phyloP scores from a whole-genome alignment of 345 rosid genomes.

The Arabidopsis suecica region DNA sequence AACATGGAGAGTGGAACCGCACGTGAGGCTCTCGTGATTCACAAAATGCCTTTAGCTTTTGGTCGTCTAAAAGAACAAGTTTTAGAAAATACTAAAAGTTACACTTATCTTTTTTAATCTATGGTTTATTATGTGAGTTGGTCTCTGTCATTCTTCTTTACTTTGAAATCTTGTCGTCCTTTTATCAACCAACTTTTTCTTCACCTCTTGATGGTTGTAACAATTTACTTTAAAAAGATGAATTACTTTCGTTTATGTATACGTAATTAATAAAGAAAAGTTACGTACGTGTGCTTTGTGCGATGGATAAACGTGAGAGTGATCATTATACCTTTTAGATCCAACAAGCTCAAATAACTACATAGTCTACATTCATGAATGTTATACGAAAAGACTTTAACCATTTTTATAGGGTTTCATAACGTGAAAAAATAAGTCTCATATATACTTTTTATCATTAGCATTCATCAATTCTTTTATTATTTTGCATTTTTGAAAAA shows the following conservation, averaged over 20 bases:
- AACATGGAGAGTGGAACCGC: constrained; percentile 68
- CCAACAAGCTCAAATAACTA: not conserved
- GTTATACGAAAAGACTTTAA: too few relatives aligned
- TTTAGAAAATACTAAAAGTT: not conserved
- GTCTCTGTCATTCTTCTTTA: constrained; percentile 38
- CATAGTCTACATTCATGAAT: constrained; percentile 7
- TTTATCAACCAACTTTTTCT: constrained; percentile 36
- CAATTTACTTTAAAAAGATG: constrained; percentile 11
- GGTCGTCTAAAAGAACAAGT: constrained; percentile 44
- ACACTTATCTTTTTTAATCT: constrained; percentile 17
- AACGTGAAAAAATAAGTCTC: not conserved
- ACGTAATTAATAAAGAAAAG: constrained; percentile 11
- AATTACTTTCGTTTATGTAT: constrained; percentile 1
- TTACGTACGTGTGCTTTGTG: constrained; percentile 35
- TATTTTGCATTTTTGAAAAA: not conserved
- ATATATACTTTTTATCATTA: too few relatives aligned
- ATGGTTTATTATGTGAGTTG: constrained; percentile 29
- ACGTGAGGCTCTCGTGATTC: constrained; percentile 89
- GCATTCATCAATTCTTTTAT: too few relatives aligned
- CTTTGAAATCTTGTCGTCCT: constrained; percentile 37
- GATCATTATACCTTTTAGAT: constrained; percentile 34
- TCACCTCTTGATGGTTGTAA: constrained; percentile 32
- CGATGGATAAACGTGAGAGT: constrained; percentile 37
- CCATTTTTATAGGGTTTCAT: not conserved
- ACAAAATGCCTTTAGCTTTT: constrained; percentile 57